Percentiles rank a stretch among this genome's conserved stretches.
Conservation (phyloP, 805 yeast species). For the Diddensiella transvaalensis region DNA sequence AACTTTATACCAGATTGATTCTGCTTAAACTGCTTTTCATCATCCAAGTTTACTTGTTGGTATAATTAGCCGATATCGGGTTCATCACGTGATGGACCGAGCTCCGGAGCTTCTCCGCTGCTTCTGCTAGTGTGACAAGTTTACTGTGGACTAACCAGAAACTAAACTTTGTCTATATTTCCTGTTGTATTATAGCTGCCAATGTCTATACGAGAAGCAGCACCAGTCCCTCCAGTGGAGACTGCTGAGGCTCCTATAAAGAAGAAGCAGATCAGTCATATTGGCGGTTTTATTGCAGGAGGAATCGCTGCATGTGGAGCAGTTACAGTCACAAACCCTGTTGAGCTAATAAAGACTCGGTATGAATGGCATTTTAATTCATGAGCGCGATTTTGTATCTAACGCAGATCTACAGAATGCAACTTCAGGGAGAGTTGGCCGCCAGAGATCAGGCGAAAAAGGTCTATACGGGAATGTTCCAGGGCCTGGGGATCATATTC, state of each 20-base stretch:
- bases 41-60: no score
- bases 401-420: conserved; percentile 64
- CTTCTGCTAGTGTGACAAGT: no score
- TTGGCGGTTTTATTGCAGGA: conserved; percentile 86
- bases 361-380: conserved; percentile 11
- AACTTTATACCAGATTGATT: no score
- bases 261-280: conserved; percentile 35
- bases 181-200: no score
- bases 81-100: no score
- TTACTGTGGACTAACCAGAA: no score
- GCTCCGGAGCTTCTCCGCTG: no score
- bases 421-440: conserved; percentile 86
- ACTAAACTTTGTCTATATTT: no score
- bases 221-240: neutral
- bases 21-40: no score
- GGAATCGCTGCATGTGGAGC: conserved; percentile 97
- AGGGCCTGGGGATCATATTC: conserved; percentile 70
- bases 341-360: conserved; percentile 83
- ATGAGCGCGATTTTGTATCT: neutral
- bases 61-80: no score
- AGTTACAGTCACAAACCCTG: conserved; percentile 93
- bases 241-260: neutral
- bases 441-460: conserved; percentile 46
- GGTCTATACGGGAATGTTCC: conserved; percentile 78
- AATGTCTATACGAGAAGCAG: neutral